These are phyloP conservation scores for Ophiostoma pallidulum DNA, from an alignment of 2,329 filamentous ascomycete species.

Conservation along the genomic window DNA sequence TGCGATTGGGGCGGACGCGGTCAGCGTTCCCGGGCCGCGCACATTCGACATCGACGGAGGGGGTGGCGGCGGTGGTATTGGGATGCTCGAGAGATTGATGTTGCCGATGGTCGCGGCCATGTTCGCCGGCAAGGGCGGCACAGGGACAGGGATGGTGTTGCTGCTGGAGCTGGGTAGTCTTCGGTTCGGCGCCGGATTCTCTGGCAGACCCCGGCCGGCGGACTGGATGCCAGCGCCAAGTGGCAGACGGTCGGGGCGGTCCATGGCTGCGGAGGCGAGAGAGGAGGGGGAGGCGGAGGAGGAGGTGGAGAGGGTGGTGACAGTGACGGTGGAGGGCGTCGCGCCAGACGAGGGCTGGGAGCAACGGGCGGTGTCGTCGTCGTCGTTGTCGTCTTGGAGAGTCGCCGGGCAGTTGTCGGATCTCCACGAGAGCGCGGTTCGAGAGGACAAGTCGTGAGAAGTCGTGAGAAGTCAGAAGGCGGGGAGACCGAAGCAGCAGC, in stretches of 20 bases:
- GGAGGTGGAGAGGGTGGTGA: not conserved
- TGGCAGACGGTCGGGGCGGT: constrained; percentile 14
- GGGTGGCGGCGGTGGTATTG: constrained; percentile 28
- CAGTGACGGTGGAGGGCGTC: too few relatives aligned
- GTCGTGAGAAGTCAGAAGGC: not conserved
- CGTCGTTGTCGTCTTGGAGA: not conserved
- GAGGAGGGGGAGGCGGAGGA: not conserved
- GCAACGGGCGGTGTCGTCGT: too few relatives aligned
- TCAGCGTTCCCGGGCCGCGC: constrained; percentile 34
- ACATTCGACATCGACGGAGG: constrained; percentile 35
- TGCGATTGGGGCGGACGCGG: constrained; percentile 44
- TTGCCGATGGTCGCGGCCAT: constrained; percentile 4
- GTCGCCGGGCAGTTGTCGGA: not conserved
- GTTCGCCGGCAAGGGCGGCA: constrained; percentile 17
- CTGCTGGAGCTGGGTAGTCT: constrained; percentile 22
- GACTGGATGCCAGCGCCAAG: constrained; percentile 12
- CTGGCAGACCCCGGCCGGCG: constrained; percentile 24
- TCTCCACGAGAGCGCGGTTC: not conserved
- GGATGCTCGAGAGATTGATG: constrained; percentile 22
- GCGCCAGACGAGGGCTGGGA: not conserved
- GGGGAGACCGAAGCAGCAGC: not conserved
- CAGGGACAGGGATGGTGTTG: constrained; percentile 15
- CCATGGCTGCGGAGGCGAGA: constrained; percentile 12
- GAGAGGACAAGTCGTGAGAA: not conserved
- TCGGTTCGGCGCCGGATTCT: constrained; percentile 28